phyloP scores from a whole-genome alignment of 2,329 filamentous ascomycete species.

The Cladophialophora immunda region DNA sequence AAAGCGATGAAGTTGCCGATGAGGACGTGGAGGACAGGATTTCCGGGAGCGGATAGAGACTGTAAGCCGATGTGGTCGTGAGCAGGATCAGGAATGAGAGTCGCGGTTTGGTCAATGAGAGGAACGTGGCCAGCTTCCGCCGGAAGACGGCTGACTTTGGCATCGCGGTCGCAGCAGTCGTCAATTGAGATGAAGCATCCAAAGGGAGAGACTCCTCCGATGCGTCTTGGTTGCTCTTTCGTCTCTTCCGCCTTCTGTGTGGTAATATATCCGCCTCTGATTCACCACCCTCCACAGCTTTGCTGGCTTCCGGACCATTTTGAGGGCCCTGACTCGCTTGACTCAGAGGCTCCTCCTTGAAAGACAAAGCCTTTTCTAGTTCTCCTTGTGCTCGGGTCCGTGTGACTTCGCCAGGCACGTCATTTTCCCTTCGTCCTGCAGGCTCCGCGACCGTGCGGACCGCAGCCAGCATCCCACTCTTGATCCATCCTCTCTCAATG shows the following conservation, averaged over 20 bases:
- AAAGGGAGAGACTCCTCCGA: constrained; percentile 56
- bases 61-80: constrained; percentile 88
- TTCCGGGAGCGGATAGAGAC: constrained; percentile 89
- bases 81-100: constrained; percentile 91
- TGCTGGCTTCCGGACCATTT: constrained; percentile 3
- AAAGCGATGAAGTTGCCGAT: constrained; percentile 80
- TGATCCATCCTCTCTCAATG: constrained; percentile 41
- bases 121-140: constrained; percentile 78
- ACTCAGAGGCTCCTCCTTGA: constrained; percentile 8
- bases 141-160: constrained; percentile 63
- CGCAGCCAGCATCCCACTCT: constrained; percentile 38
- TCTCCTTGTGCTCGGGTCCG: constrained; percentile 21
- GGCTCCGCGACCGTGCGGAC: constrained; percentile 34
- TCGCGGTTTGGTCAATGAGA: constrained; percentile 94
- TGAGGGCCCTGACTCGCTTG: not conserved
- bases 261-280: constrained; percentile 31
- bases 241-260: constrained; percentile 38
- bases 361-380: constrained; percentile 14
- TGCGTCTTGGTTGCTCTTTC: constrained; percentile 27
- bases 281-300: constrained; percentile 8
- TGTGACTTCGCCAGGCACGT: not conserved
- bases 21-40: constrained; percentile 77
- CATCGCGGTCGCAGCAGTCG: constrained; percentile 64
- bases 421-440: constrained; percentile 4
- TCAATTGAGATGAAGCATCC: constrained; percentile 69